These are phyloP conservation scores for Bruguiera gymnorhiza DNA, from an alignment of 345 rosid species.

Conservation along the genomic window DNA sequence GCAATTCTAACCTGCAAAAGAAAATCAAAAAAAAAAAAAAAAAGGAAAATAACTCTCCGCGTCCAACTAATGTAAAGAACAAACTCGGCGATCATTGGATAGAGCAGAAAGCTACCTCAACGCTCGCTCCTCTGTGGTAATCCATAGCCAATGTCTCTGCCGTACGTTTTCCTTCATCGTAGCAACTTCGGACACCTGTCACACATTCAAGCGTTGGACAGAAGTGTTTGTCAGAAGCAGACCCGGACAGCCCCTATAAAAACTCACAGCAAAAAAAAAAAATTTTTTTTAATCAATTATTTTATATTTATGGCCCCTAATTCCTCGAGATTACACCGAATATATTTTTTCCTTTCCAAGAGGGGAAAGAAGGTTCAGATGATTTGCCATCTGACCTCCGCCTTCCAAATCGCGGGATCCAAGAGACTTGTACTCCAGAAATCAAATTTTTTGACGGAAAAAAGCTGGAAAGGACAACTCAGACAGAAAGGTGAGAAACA, in stretches of 20 bases:
- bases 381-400: too few relatives aligned
- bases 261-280: too few relatives aligned
- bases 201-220: neutral
- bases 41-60: neutral
- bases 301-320: too few relatives aligned
- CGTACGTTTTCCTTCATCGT: conserved; percentile 97
- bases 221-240: neutral
- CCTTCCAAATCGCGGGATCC: too few relatives aligned
- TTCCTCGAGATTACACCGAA: too few relatives aligned
- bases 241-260: neutral
- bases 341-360: too few relatives aligned
- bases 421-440: too few relatives aligned
- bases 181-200: conserved; percentile 98
- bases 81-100: too few relatives aligned
- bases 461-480: too few relatives aligned
- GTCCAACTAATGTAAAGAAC: neutral
- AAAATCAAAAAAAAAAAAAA: neutral
- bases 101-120: conserved; percentile 49
- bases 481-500: neutral
- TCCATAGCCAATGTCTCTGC: conserved; percentile 99
- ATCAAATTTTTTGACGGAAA: too few relatives aligned
- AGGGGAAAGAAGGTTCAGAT: too few relatives aligned
- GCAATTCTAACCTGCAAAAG: conserved; percentile 88
- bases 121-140: conserved; percentile 87
- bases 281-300: too few relatives aligned